Conservation (phyloP, 768 basidiomycete genomes). For the Psilocybe sp. region DNA sequence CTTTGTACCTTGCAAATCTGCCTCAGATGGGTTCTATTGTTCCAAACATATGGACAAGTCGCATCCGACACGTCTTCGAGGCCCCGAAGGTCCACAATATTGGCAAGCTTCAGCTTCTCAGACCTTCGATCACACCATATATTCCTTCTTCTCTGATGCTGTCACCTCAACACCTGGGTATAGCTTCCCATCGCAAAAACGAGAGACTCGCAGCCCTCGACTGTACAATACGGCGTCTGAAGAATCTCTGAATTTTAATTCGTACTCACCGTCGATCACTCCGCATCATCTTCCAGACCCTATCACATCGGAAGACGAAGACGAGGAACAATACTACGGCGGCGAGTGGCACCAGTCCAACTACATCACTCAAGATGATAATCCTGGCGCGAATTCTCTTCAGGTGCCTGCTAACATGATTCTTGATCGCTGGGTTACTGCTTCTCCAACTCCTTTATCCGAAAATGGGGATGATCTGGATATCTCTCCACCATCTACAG, state of each 20-base stretch:
- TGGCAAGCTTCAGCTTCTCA: conserved; percentile 29
- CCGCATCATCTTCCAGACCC: neutral
- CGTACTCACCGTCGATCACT: conserved; percentile 1
- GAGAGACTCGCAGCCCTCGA: conserved; percentile 9
- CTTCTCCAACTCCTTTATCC: conserved; percentile 12
- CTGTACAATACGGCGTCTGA: conserved; percentile 8
- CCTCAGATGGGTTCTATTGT: conserved; percentile 42
- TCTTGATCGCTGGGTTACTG: conserved; percentile 11
- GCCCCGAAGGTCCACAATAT: conserved; percentile 40
- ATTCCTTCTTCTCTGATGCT: conserved; percentile 47
- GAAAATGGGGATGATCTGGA: conserved; percentile 4
- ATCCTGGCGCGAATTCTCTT: neutral
- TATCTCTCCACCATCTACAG: neutral
- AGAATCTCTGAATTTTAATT: conserved; percentile 3
- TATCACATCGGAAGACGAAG: conserved; percentile 6
- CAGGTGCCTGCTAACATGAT: conserved; percentile 5
- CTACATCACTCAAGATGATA: neutral
- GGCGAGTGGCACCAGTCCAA: neutral
- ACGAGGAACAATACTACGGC: conserved; percentile 1
- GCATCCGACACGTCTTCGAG: conserved; percentile 14
- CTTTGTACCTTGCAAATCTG: conserved; percentile 57
- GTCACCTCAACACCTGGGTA: conserved; percentile 36
- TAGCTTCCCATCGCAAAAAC: conserved; percentile 24
- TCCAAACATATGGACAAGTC: conserved; percentile 15
- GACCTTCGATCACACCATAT: conserved; percentile 22